These are phyloP conservation scores for Aurinia saxatilis DNA, from an alignment of 345 rosid species.

Conservation along the genomic window DNA sequence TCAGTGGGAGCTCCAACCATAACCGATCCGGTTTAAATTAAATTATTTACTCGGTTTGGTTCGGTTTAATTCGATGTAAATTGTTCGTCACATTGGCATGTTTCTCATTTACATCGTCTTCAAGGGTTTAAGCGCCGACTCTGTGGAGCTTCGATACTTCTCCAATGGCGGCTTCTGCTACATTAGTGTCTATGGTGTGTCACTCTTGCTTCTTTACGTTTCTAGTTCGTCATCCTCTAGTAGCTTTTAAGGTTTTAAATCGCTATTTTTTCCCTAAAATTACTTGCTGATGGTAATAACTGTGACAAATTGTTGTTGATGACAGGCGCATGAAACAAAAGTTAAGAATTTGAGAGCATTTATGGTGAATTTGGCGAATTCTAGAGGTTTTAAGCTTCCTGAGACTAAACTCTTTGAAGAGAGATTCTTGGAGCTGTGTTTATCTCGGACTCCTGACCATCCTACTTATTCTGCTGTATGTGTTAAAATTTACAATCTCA, in stretches of 20 bases:
- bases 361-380: constrained; percentile 20
- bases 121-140: constrained; percentile 12
- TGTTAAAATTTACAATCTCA: neutral
- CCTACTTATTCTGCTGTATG: constrained; percentile 31
- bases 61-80: neutral
- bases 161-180: constrained; percentile 18
- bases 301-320: neutral
- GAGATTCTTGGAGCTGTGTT: constrained; percentile 22
- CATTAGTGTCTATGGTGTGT: constrained; percentile 12
- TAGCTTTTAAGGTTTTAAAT: neutral
- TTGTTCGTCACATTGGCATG: neutral
- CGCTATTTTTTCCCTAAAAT: neutral
- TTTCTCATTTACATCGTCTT: neutral
- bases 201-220: neutral
- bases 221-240: neutral
- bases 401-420: constrained; percentile 15
- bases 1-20: neutral
- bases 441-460: constrained; percentile 23
- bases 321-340: constrained; percentile 19
- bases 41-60: neutral
- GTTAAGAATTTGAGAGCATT: constrained; percentile 25
- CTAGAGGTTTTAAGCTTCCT: constrained; percentile 19
- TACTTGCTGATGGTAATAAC: neutral
- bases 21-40: constrained; percentile 16
- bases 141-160: constrained; percentile 9